These are phyloP conservation scores for Volvox africanus DNA, from an alignment of 139 green algal genomes.

Conservation along the genomic window DNA sequence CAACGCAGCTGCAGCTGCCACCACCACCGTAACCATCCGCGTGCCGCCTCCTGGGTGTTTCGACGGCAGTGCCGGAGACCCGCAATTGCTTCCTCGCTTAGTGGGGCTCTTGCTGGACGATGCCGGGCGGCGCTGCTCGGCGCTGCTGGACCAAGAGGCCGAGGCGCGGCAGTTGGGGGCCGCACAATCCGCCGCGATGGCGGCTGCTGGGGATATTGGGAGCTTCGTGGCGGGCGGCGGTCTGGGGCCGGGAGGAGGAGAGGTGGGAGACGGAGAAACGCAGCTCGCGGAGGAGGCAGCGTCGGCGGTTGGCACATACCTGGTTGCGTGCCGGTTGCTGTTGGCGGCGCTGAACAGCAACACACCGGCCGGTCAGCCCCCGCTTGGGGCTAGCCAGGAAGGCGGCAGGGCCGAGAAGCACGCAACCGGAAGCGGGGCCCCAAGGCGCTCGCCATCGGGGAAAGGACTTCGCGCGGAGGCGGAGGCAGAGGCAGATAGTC, in stretches of 20 bases:
- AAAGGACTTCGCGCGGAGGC: background rate
- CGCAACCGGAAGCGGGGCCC: no score
- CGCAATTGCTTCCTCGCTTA: conserved; percentile 44
- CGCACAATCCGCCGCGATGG: background rate
- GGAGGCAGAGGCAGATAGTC: no score
- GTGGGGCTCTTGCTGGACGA: conserved; percentile 25
- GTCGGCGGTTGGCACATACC: conserved; percentile 10
- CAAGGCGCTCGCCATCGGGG: no score
- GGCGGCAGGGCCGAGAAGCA: no score
- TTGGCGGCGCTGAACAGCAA: background rate
- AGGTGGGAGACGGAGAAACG: background rate
- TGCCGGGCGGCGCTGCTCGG: background rate
- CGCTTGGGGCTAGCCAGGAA: no score
- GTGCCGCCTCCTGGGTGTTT: background rate
- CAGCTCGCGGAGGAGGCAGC: conserved; percentile 28
- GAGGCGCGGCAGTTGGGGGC: conserved; percentile 6
- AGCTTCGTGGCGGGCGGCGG: background rate
- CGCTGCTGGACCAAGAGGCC: background rate
- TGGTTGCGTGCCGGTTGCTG: conserved; percentile 32
- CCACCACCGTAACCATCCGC: background rate
- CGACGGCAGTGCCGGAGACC: background rate
- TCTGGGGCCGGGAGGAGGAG: background rate
- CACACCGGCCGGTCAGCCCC: background rate
- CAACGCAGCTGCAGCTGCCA: conserved; percentile 8
- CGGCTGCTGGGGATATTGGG: background rate